A percentile compares a stretch with the other conserved stretches of the same genome.
Conservation (phyloP, 1,284 basidiomycete genomes). For the Jaminaea rosea region DNA sequence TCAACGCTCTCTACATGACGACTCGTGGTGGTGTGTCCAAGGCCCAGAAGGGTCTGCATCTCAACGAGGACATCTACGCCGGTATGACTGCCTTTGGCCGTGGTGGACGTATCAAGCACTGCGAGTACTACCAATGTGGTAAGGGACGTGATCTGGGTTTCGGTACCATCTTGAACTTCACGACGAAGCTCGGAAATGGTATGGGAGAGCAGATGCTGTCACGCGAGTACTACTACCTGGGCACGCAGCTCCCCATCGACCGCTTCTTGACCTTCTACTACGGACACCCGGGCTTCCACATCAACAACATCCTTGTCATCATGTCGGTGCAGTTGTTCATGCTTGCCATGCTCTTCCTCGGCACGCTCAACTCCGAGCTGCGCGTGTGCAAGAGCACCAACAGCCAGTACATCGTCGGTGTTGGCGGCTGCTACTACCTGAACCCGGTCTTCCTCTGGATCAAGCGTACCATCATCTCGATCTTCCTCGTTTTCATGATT, state of each 20-base stretch:
- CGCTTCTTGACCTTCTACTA: slow-evolving; percentile 99
- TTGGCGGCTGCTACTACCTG: slow-evolving; percentile 45
- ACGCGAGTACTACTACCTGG: slow-evolving; percentile 97
- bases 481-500: slow-evolving; percentile 48
- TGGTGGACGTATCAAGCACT: slow-evolving; percentile 95
- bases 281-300: slow-evolving; percentile 98
- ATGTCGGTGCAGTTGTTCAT: slow-evolving; percentile 46
- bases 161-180: slow-evolving; percentile 97
- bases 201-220: slow-evolving; percentile 99
- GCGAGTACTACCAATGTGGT: slow-evolving; percentile 93
- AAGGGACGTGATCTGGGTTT: slow-evolving; percentile 98
- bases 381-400: slow-evolving; percentile 40
- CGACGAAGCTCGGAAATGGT: slow-evolving; percentile 98
- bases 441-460: slow-evolving; percentile 46
- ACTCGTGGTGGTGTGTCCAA: slow-evolving; percentile 97
- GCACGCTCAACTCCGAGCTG: slow-evolving; percentile 43
- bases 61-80: slow-evolving; percentile 99
- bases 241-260: slow-evolving; percentile 95
- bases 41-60: slow-evolving; percentile 93
- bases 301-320: slow-evolving; percentile 85
- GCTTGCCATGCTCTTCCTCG: slow-evolving; percentile 46
- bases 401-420: slow-evolving; percentile 41
- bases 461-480: slow-evolving; percentile 46
- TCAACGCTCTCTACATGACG: slow-evolving; percentile 95
- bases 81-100: slow-evolving; percentile 98